Evolutionary conservation across 2,329 filamentous ascomycete genomes (phyloP), one percentile per base, ranked within the genome.

Genomic region (Nemania sp.): DNA sequence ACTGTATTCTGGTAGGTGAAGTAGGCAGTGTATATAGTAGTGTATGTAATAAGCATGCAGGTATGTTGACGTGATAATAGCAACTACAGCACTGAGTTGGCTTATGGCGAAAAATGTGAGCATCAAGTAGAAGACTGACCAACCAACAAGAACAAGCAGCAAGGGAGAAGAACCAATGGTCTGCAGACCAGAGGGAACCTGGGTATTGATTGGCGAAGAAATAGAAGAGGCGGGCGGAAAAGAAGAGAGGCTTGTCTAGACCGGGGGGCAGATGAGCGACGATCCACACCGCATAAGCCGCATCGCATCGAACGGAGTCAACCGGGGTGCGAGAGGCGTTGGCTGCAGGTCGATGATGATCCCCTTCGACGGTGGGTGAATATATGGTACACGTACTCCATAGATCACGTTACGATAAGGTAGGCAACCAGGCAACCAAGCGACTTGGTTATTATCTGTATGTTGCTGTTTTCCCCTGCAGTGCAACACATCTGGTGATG

Each of bases 211-310:
- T 57, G 51, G 54, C 33, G 43, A 56, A 48, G 48, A 53, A 54
- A 54, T 54, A 14, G 28, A 49, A 49, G 48, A 60, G 57, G 57
- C 57, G 48, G 57, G 57, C 54, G 45, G 50, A 30, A 48, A 33
- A 42, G 23, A 47, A 44, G 40, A 36, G 36, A 41, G 37, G 43
- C 46, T 31, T 46, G 54, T 51, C 47, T 44, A 50, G 52, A 49
- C 51, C 52, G 43, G 47, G 47, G 34, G 41, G 42, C 24, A 39
- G 30, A 48, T 46, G 31, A 26, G 24, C 24, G 17, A 30, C 26
- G 49, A 53, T 49, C 56, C 56, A 59, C 53, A 50, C 15, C 43
- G 12, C 37, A 41, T 54, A 54, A 59, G 56, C 56, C 56, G 52
- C 56, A 59, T 52, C 37, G 31, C 31, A 17, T 34, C 12, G 30